Percentiles rank a stretch among this genome's conserved stretches.
Conservation (phyloP, 345 rosid genomes). For the Acer saccharum region DNA sequence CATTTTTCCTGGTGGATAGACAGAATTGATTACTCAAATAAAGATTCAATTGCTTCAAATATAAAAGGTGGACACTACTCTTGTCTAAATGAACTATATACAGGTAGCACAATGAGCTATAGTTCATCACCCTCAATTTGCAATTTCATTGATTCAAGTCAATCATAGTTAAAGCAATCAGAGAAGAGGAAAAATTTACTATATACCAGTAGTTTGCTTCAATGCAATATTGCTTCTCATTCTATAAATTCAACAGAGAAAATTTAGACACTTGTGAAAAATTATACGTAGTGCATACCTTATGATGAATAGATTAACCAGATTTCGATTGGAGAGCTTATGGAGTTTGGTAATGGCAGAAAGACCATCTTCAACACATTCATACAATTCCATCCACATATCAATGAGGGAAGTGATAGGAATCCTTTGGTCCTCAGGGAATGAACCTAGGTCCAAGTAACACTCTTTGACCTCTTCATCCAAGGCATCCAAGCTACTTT, state of each 20-base stretch:
- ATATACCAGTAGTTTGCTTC: not conserved
- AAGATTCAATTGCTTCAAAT: not conserved
- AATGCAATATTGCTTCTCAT: not conserved
- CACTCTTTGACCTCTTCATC: conserved; percentile 38
- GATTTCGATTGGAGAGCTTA: conserved; percentile 44
- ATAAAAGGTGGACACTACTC: not conserved
- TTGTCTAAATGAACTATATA: not conserved
- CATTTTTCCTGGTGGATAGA: conserved; percentile 39
- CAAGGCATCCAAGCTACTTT: conserved; percentile 47
- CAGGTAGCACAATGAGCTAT: not conserved
- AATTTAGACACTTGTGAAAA: not conserved
- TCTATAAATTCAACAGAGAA: not conserved
- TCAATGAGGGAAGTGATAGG: conserved; percentile 49
- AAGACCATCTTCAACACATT: conserved; percentile 27
- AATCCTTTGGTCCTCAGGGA: conserved; percentile 59
- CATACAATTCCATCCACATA: conserved; percentile 53
- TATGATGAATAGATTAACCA: conserved; percentile 36
- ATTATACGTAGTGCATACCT: conserved; percentile 31
- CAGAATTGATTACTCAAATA: conserved; percentile 2
- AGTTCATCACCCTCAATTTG: not conserved
- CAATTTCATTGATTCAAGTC: not conserved
- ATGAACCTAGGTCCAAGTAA: conserved; percentile 59
- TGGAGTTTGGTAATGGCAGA: conserved; percentile 33
- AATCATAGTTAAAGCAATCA: not conserved
- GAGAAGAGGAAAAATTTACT: not conserved